Evolutionary conservation across 305 asterid species (phyloP).

Genomic region (Fraxinus velutina): DNA sequence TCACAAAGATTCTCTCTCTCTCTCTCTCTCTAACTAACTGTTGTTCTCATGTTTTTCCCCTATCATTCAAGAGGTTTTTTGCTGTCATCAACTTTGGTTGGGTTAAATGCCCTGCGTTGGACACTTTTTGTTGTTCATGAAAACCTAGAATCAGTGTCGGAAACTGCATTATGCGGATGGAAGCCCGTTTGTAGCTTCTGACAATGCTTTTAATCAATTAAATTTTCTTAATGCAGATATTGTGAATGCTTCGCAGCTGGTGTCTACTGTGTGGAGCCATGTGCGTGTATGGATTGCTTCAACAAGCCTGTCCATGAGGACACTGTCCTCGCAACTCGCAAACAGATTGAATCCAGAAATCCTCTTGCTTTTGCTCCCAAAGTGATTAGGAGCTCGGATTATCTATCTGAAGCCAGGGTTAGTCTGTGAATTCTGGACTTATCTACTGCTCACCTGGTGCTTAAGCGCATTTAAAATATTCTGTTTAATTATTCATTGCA

Average conservation of each 20-base stretch:
- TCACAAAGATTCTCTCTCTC: neutral
- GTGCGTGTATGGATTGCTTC: slow-evolving; percentile 90
- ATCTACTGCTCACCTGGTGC: neutral
- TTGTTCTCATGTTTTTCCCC: neutral
- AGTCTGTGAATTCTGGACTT: slow-evolving; percentile 19
- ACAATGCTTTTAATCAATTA: neutral
- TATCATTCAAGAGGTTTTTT: neutral
- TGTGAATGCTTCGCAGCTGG: slow-evolving; percentile 99
- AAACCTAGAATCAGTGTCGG: neutral
- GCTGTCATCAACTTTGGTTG: neutral
- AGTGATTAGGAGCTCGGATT: slow-evolving; percentile 66
- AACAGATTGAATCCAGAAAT: slow-evolving; percentile 84
- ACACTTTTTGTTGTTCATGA: neutral
- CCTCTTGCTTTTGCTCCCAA: slow-evolving; percentile 99
- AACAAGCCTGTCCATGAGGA: slow-evolving; percentile 93
- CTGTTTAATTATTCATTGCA: slow-evolving; percentile 24
- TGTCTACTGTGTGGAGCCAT: slow-evolving; percentile 89
- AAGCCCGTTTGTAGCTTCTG: neutral
- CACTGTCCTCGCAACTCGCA: slow-evolving; percentile 88
- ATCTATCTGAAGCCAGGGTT: slow-evolving; percentile 53
- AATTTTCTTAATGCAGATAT: slow-evolving; percentile 50
- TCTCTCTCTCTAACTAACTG: neutral
- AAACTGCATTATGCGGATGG: neutral
- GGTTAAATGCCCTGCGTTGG: neutral
- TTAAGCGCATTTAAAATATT: neutral